Base-by-base conservation (phyloP, 495 filamentous ascomycete species). In the Penicillium desertorum region DNA sequence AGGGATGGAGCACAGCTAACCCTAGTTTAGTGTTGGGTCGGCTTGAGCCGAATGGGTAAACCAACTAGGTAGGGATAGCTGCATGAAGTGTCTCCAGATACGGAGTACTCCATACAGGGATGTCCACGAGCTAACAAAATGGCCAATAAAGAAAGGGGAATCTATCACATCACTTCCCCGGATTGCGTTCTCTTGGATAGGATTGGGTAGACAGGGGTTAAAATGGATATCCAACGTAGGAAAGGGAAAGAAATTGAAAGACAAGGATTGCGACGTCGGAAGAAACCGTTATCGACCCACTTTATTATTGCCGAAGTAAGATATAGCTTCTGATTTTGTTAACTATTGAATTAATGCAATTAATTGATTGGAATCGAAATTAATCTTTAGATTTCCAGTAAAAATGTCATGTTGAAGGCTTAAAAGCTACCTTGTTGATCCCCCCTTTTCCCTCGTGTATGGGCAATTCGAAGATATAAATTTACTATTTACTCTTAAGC, bases 241-340 rank as follows among this genome's bases (percentile, higher is more conserved):
- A 17, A 27, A 34, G 19, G 41, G 37, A 25, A 25, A 45, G 45
- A 34, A 23, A 20, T n/a, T 27, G 20, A 20, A 20, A 3, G 22
- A 25, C 2, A 10, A 3, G 45, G 27, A 29, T 27, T 27, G 34
- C 48, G 34, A 23, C 16, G 48, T 51, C 51, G 51, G 51, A 14
- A 45, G 41, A 54, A 29, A 29, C 51, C 51, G 43, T 46, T 45
- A 30, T 17, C 4, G 52, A 55, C 52, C 52, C 52, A 55, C 52
- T 55, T 55, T 37, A 55, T 55, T 45, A 45, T 45, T 55, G 20
- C 52, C 52, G 12, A 43, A 46, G 43, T 45, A 29, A 37, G 42
- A 36, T 50, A 46, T 45, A 44, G 45, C 43, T 29, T 45, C 11
- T n/a, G n/a, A 42, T 44, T 23, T 27, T 47, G 23, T 20, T 20